Percentiles rank a stretch among this genome's conserved stretches.
phyloP scores from a whole-genome alignment of 192 early-diverging fungal genomes.

The Entomortierella beljakovae region DNA sequence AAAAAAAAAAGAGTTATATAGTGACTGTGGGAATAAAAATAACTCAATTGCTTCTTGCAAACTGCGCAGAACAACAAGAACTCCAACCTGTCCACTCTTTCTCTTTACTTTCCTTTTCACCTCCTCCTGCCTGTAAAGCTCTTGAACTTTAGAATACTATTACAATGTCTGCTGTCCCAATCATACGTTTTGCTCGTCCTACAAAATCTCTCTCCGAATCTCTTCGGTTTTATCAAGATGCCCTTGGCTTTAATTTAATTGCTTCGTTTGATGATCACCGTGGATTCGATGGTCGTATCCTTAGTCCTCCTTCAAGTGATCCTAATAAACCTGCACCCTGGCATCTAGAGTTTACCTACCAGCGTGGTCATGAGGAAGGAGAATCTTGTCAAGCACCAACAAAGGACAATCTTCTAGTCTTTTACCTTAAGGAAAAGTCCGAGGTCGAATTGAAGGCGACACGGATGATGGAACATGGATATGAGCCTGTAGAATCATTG shows the following conservation, averaged over 20 bases:
- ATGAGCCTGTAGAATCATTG: conserved; percentile 8
- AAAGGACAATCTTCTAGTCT: conserved; percentile 17
- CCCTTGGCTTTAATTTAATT: conserved; percentile 2
- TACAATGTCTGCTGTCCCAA: conserved; percentile 3
- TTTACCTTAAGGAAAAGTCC: conserved; percentile 14
- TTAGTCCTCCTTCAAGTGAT: neutral
- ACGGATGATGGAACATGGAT: conserved; percentile 23
- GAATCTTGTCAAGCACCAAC: conserved; percentile 17
- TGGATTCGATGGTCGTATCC: conserved; percentile 28
- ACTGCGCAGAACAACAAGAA: too few species aligned
- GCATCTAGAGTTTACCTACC: conserved; percentile 27
- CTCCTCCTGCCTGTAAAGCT: neutral
- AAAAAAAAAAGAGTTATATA: too few species aligned
- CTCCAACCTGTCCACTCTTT: neutral
- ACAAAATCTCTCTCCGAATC: conserved; percentile 10
- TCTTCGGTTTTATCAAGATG: conserved; percentile 19
- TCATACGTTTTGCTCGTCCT: conserved; percentile 23
- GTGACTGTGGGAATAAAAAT: too few species aligned
- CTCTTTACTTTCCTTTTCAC: neutral
- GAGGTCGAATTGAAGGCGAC: conserved; percentile 15
- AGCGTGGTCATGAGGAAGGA: conserved; percentile 5
- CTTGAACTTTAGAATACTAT: neutral
- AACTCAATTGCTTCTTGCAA: too few species aligned
- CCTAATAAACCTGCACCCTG: conserved; percentile 13
- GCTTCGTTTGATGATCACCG: conserved; percentile 29